Evolutionary conservation across 345 rosid species (phyloP).

Genomic region (Schrenkiella parvula): DNA sequence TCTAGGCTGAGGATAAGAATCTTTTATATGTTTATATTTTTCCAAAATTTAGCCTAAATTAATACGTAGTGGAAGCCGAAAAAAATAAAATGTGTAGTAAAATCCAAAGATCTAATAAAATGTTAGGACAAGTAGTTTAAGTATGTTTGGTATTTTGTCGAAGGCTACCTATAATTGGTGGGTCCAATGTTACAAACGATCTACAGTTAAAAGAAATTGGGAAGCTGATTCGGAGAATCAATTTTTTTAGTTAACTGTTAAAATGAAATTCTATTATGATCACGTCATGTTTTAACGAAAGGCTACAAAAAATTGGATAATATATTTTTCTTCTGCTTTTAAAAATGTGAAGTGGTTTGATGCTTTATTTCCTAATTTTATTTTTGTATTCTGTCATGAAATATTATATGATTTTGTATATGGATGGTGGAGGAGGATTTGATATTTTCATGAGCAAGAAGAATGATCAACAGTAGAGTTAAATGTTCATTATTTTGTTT

Average conservation of each 20-base stretch:
- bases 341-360: too few species aligned
- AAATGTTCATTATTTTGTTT: too few species aligned
- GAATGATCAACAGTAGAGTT: too few species aligned
- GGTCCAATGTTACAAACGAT: conserved; percentile 18
- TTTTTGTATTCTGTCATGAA: not conserved
- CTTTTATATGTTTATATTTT: not conserved
- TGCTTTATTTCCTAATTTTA: not conserved
- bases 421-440: too few species aligned
- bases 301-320: not conserved
- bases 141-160: conserved; percentile 26
- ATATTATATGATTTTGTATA: not conserved
- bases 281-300: not conserved
- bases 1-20: conserved; percentile 23
- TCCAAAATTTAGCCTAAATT: conserved; percentile 13
- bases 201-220: not conserved
- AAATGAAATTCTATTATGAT: not conserved
- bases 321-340: not conserved
- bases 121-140: conserved; percentile 27
- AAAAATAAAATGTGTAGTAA: not conserved
- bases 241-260: not conserved
- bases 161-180: conserved; percentile 21
- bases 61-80: conserved; percentile 2
- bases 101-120: conserved; percentile 12
- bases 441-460: too few species aligned
- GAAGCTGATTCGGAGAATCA: conserved; percentile 18